These are phyloP conservation scores for Bruguiera parviflora DNA, from an alignment of 345 rosid species.

Conservation along the genomic window DNA sequence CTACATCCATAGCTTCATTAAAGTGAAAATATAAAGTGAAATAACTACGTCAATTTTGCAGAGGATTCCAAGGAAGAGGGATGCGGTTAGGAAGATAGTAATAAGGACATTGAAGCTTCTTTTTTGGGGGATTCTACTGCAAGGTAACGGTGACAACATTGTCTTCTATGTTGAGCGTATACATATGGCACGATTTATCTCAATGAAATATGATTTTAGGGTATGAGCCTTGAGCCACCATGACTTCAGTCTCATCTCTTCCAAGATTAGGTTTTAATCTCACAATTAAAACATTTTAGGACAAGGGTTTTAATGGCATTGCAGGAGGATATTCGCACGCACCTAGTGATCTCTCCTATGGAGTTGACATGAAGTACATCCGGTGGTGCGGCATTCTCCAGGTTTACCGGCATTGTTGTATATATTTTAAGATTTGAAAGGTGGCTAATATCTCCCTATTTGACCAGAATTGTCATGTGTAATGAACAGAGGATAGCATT, in stretches of 20 bases:
- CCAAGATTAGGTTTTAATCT: too few species aligned
- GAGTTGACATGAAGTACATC: constrained; percentile 62
- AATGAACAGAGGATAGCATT: constrained; percentile 57
- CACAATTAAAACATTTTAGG: not conserved
- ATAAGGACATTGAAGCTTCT: constrained; percentile 64
- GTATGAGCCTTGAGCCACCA: too few species aligned
- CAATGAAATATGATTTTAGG: too few species aligned
- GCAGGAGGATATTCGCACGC: constrained; percentile 75
- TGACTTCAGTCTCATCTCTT: too few species aligned
- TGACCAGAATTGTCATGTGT: not conserved
- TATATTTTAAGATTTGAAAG: not conserved
- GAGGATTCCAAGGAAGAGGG: constrained; percentile 42
- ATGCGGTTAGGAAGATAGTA: constrained; percentile 46
- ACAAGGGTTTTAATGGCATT: not conserved
- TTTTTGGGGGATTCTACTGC: constrained; percentile 64
- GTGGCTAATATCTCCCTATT: not conserved
- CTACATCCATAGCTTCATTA: not conserved
- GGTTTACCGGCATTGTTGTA: constrained; percentile 23
- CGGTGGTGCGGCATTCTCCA: constrained; percentile 72
- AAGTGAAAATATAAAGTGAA: not conserved
- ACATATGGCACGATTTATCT: too few species aligned
- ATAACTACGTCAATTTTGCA: constrained; percentile 17
- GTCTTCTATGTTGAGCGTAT: too few species aligned
- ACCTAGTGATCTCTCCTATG: constrained; percentile 49
- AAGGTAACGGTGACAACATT: constrained; percentile 33